Conservation (phyloP, 176 grass and related monocot species). For the Hordeum marinum region DNA sequence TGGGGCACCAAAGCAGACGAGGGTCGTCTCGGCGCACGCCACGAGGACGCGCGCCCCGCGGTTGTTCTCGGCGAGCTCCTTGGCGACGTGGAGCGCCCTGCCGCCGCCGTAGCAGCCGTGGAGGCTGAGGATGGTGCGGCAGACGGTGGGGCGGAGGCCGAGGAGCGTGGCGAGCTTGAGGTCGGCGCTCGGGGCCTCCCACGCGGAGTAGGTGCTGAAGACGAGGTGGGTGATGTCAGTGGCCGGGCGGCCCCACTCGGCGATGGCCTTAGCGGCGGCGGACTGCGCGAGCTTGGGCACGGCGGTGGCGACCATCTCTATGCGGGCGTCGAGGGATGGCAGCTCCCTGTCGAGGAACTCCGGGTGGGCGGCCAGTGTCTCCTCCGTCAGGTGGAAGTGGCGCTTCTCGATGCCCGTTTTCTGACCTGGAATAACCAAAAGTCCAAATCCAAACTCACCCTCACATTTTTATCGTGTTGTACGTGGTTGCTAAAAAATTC, state of each 20-base stretch:
- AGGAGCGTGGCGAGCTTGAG: not conserved
- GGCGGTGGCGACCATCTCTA: not conserved
- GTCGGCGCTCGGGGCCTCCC: not conserved
- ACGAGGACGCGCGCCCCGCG: not conserved
- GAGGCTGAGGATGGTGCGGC: not conserved
- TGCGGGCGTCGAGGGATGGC: constrained; percentile 31
- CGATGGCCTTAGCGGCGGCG: not conserved
- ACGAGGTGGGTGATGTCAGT: not conserved
- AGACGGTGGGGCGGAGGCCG: not conserved
- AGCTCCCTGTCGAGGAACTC: constrained; percentile 17
- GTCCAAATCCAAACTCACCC: no score
- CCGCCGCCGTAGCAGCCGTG: not conserved
- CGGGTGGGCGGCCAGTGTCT: constrained; percentile 15
- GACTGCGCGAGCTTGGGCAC: not conserved
- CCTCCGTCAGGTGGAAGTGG: constrained; percentile 26
- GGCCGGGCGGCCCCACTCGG: not conserved
- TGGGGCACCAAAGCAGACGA: constrained; percentile 24
- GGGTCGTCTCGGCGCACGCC: constrained; percentile 31
- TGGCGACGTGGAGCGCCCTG: not conserved
- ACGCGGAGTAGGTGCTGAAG: not conserved
- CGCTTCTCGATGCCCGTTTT: constrained; percentile 39
- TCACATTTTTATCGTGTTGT: no score
- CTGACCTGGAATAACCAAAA: no score
- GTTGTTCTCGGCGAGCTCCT: not conserved
- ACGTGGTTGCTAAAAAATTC: no score